These are phyloP conservation scores for Paecilomyces sp. DNA, from an alignment of 2,329 filamentous ascomycete species.

Conservation along the genomic window DNA sequence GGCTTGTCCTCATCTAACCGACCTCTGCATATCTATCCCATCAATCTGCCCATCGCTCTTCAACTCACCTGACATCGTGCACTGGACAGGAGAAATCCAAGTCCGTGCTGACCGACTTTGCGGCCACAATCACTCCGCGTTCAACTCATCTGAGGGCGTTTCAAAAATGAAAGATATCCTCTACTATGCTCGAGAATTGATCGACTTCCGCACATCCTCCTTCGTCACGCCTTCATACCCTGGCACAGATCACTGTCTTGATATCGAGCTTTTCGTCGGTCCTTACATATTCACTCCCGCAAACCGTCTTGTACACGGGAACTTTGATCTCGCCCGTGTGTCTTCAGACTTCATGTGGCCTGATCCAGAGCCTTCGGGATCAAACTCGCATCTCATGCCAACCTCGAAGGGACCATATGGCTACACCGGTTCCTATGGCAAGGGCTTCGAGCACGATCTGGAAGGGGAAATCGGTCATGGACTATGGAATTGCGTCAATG, in stretches of 20 bases:
- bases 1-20: conserved; percentile 6
- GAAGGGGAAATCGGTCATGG: conserved; percentile 3
- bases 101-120: conserved; percentile 11
- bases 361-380: conserved; percentile 1
- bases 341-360: conserved; percentile 14
- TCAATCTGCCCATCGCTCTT: conserved; percentile 11
- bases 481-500: conserved; percentile 13
- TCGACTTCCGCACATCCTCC: background rate
- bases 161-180: conserved; percentile 2
- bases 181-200: background rate
- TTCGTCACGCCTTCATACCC: conserved; percentile 2
- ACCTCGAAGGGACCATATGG: conserved; percentile 19
- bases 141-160: background rate
- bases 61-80: conserved; percentile 2
- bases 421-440: conserved; percentile 17
- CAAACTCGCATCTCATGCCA: background rate
- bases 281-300: background rate
- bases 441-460: conserved; percentile 2
- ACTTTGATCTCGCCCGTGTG: conserved; percentile 12
- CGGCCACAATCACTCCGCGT: background rate
- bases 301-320: conserved; percentile 14
- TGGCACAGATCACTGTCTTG: background rate
- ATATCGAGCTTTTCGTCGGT: conserved; percentile 1
- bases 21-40: conserved; percentile 10
- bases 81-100: conserved; percentile 13